phyloP scores from a whole-genome alignment of 176 grass and related monocot genomes.

The Rhynchospora tenuis region DNA sequence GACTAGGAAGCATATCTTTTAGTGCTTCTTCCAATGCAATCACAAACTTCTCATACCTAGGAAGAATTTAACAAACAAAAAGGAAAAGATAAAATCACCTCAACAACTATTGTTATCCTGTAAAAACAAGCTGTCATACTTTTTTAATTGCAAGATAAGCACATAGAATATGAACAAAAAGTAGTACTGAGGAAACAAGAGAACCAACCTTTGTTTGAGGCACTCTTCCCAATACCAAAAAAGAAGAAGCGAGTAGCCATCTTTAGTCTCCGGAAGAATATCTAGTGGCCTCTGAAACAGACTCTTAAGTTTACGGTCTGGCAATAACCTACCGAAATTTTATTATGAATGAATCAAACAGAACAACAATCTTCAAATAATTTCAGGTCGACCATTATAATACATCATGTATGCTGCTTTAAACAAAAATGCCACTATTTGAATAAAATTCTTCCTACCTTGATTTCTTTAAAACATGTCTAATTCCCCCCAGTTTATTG shows the following conservation, averaged over 20 bases:
- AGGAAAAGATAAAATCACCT: neutral
- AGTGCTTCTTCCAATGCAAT: slow-evolving; percentile 79
- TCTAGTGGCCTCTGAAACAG: slow-evolving; percentile 76
- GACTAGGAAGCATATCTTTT: slow-evolving; percentile 94
- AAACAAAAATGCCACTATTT: neutral
- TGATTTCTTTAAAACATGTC: neutral
- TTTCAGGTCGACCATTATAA: neutral
- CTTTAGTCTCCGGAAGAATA: slow-evolving; percentile 86
- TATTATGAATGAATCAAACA: slow-evolving; percentile 27
- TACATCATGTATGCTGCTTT: neutral
- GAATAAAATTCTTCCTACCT: neutral
- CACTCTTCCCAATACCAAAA: slow-evolving; percentile 99
- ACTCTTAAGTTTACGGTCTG: slow-evolving; percentile 88
- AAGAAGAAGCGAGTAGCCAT: slow-evolving; percentile 87
- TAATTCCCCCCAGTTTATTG: too few relatives aligned
- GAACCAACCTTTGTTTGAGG: slow-evolving; percentile 69
- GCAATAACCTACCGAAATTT: slow-evolving; percentile 64
- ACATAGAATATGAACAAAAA: neutral
- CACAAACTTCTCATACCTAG: slow-evolving; percentile 93
- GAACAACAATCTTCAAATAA: slow-evolving; percentile 13
- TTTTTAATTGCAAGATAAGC: too few relatives aligned
- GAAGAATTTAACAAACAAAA: neutral
- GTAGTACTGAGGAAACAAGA: neutral
- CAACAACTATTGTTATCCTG: too few relatives aligned
- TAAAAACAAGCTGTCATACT: neutral